Conservation (phyloP, 106 monocot genomes). For the Dendrobium chrysotoxum region DNA sequence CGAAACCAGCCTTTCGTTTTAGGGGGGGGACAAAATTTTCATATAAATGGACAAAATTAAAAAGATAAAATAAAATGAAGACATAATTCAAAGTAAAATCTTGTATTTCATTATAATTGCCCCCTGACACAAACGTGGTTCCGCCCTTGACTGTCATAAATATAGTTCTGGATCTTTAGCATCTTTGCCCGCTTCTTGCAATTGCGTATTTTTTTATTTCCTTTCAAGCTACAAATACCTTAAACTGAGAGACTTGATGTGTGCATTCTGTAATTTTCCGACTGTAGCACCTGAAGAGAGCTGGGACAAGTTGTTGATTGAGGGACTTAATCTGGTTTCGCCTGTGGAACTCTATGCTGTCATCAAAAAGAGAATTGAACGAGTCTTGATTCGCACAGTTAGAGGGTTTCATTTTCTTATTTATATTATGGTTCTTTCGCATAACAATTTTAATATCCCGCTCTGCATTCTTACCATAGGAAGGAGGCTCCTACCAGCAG, state of each 20-base stretch:
- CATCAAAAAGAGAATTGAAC: conserved; percentile 74
- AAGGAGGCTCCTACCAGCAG: conserved; percentile 95
- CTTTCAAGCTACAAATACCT: not conserved
- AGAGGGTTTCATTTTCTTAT: not conserved
- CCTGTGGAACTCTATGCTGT: conserved; percentile 79
- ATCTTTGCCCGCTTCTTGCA: not conserved
- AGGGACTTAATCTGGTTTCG: conserved; percentile 64
- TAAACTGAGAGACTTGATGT: not conserved
- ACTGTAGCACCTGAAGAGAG: conserved; percentile 57
- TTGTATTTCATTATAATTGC: too few relatives aligned
- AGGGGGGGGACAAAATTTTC: too few relatives aligned
- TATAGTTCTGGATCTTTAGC: not conserved
- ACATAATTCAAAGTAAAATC: too few relatives aligned
- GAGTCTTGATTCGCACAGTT: conserved; percentile 83
- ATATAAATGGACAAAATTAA: too few relatives aligned
- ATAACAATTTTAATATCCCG: not conserved
- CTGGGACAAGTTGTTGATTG: conserved; percentile 72
- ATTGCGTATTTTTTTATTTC: not conserved
- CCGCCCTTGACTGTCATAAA: too few relatives aligned
- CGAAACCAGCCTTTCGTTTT: too few relatives aligned
- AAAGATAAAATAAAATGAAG: too few relatives aligned
- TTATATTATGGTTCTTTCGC: not conserved
- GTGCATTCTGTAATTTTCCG: not conserved
- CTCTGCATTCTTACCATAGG: conserved; percentile 27
- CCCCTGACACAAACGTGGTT: too few relatives aligned